Evolutionary conservation across 345 rosid genomes (phyloP), one percentile per base, ranked within the genome.

Genomic region (Pistacia atlantica): DNA sequence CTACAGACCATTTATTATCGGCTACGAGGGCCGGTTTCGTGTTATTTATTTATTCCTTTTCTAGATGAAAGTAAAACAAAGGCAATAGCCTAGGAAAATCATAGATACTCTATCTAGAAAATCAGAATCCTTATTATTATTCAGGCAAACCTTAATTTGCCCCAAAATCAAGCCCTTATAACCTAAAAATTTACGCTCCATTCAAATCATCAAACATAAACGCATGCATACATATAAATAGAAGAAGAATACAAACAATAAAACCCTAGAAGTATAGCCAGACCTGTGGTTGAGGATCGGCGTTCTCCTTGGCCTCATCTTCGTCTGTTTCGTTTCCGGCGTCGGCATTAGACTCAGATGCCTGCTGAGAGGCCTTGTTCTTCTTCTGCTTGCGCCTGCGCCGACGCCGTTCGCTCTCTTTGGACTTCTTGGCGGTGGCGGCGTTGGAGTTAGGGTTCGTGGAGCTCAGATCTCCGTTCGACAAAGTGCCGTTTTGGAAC

Each of bases 361-460:
- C 73, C 67, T 72, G 81, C 67, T 62, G 80, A 51, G 85, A 76
- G 59, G 85, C 81, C 72, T 86, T 91, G 77, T 81, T 91, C 91
- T 97, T 96, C 94, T 97, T 97, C 89, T 94, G 99, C 91, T 97
- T 97, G 80, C 99, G 95, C 73, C 99, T 77, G 66, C 98, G 92
- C 72, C 98, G 98, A 28, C 99, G 99, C 51, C 98, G 85, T 54
- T 97, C 99, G 74, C 79, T 90, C 82, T 93, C 99, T 8, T 88
- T 89, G 4, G 93, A 84, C 77, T 92, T 91, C 80, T 86, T 94
- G 45, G 90, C 78, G 72, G 88, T 77, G 74, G 86, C 69, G 58
- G 80, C 37, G 28, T 25, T 58, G 11, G 74, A 54, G 78, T 71
- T 80, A 20, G 86, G 74, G 75, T 80, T 85, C 4, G 77, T 13